Base-by-base conservation (phyloP, 176 grass and related monocot species). In the Oryza brachyantha region DNA sequence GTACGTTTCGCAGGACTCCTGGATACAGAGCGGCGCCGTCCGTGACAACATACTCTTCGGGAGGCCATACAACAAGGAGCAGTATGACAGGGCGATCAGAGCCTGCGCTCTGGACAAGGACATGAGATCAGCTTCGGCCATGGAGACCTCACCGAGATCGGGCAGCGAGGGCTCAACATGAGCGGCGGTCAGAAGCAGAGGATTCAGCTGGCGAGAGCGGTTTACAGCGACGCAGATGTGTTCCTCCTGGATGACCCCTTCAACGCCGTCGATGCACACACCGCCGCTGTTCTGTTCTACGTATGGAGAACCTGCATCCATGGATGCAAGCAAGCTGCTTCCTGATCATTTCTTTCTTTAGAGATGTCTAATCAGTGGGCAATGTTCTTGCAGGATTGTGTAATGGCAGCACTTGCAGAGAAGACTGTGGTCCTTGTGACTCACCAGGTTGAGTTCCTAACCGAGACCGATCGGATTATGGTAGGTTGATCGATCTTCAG, bases 101-200 rank as follows among this genome's bases (percentile, higher is more conserved):
- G 77, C 76, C 9, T 94, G 87, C 80, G 95, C 95, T 35, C 73
- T 98, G 86, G 92, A 98, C 54, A 92, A 94, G 82, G 95, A 98
- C 61, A n/a, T n/a, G 86, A 94, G 0, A 83, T 90, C 54, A 92
- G 87, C 16, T 98, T 98, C 39, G 81, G 90, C 29, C 90, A 92
- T 61, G 89, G 95, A 21, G 95, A 98, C 79, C 66, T 86, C 7
- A 98, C 95, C 8, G 95, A 98, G 83, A 98, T 98, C 10, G 92
- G 95, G 5, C 95, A 98, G 83, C 88, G 92, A 81, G 95, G 95
- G 19, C 71, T 98, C n/a, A 98, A 94, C 74, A 98, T 98, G 95
- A 98, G 95, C 40, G 92, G 95, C 40, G 95, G 95, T 16, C 95
- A 94, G 83, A 98, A 94, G 83, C 95, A 98, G 81, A 92, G 95